phyloP scores from a whole-genome alignment of 2,329 filamentous ascomycete species.

The Paracorniculantispora psalliotae region DNA sequence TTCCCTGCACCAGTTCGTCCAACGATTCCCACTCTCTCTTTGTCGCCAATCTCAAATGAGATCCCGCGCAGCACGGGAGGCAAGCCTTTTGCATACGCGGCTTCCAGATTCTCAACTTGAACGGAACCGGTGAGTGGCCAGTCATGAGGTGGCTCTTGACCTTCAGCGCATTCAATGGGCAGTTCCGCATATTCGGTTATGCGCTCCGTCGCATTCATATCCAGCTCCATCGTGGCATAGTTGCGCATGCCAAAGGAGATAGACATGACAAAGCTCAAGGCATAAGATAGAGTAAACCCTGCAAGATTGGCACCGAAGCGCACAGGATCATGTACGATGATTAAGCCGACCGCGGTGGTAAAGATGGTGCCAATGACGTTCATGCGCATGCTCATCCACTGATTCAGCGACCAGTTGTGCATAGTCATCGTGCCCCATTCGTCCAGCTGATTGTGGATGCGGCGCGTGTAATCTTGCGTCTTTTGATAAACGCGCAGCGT shows the following conservation, averaged over 20 bases:
- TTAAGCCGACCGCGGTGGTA: slow-evolving; percentile 56
- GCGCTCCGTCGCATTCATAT: slow-evolving; percentile 75
- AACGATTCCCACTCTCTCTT: slow-evolving; percentile 69
- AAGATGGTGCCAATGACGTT: slow-evolving; percentile 66
- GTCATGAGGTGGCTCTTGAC: slow-evolving; percentile 56
- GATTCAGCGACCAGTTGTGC: slow-evolving; percentile 67
- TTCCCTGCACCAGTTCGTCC: slow-evolving; percentile 76
- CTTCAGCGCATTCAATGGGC: slow-evolving; percentile 59
- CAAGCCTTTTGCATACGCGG: slow-evolving; percentile 65
- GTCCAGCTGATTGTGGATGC: slow-evolving; percentile 68
- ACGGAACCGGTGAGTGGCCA: slow-evolving; percentile 73
- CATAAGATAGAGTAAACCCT: slow-evolving; percentile 70
- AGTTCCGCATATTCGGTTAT: slow-evolving; percentile 70
- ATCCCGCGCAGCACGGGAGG: slow-evolving; percentile 66
- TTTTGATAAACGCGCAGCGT: slow-evolving; percentile 75
- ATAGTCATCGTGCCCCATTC: slow-evolving; percentile 60
- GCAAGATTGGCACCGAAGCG: slow-evolving; percentile 67
- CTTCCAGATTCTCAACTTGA: slow-evolving; percentile 65
- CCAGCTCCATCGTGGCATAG: slow-evolving; percentile 67
- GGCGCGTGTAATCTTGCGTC: slow-evolving; percentile 57
- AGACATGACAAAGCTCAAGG: slow-evolving; percentile 61
- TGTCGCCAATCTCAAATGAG: slow-evolving; percentile 60
- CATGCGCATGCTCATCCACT: slow-evolving; percentile 74
- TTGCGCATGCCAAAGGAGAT: slow-evolving; percentile 63
- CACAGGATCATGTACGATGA: slow-evolving; percentile 57